Conservation (phyloP, 2,329 filamentous ascomycete genomes). For the Cryphonectria radicalis region DNA sequence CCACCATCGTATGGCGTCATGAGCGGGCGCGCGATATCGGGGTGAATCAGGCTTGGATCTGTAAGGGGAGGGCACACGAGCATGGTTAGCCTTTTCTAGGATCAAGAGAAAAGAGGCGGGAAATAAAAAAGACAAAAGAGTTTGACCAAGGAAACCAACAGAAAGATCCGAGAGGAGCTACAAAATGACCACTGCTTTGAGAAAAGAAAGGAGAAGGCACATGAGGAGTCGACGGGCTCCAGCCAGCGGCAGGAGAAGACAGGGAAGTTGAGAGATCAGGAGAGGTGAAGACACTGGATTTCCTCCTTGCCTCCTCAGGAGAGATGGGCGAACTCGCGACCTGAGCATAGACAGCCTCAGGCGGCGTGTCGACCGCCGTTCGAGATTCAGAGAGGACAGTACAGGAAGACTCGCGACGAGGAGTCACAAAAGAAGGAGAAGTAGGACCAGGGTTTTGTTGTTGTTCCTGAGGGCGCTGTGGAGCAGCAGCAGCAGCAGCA, state of each 20-base stretch:
- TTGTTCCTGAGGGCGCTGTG: slow-evolving; percentile 17
- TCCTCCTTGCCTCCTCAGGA: slow-evolving; percentile 35
- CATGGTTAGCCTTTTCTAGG: slow-evolving; percentile 43
- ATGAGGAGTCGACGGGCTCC: slow-evolving; percentile 39
- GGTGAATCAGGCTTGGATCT: slow-evolving; percentile 63
- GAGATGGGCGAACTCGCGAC: slow-evolving; percentile 35
- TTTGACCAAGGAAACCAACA: slow-evolving; percentile 53
- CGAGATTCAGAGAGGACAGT: slow-evolving; percentile 33
- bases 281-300: slow-evolving; percentile 39
- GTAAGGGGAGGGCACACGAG: slow-evolving; percentile 31
- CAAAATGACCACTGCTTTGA: slow-evolving; percentile 57
- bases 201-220: slow-evolving; percentile 55
- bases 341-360: slow-evolving; percentile 33
- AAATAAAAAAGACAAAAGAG: background rate
- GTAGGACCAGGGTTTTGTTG: slow-evolving; percentile 34
- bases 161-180: slow-evolving; percentile 55
- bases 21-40: slow-evolving; percentile 55
- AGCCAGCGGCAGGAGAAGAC: slow-evolving; percentile 38
- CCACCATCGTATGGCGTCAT: slow-evolving; percentile 55
- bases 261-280: slow-evolving; percentile 40
- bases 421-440: slow-evolving; percentile 33
- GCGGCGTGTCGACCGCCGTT: slow-evolving; percentile 37
- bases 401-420: slow-evolving; percentile 32
- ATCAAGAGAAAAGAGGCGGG: slow-evolving; percentile 24
- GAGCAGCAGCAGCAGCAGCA: slow-evolving; percentile 10